Evolutionary conservation across 352 stramenopile genomes (phyloP).

Genomic region (Thraustochytrium sp.): DNA sequence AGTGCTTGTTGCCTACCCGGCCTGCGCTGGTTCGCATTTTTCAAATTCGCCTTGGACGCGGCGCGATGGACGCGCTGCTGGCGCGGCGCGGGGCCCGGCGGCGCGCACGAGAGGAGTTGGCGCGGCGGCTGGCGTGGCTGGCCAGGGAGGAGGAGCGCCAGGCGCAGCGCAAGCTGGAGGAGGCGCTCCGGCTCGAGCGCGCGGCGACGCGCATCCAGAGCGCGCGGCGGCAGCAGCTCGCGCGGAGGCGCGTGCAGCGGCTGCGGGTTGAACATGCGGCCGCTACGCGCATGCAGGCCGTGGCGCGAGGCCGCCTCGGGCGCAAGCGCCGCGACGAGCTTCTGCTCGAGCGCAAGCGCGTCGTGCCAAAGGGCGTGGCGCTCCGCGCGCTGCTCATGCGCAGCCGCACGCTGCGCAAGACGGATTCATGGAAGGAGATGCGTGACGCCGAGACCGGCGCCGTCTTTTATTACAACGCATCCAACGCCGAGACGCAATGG

Average conservation of each 20-base stretch:
- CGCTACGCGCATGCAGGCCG: background rate
- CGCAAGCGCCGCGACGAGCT: background rate
- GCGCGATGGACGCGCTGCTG: conserved; percentile 4
- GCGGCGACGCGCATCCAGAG: background rate
- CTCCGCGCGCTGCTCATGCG: background rate
- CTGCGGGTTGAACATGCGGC: background rate
- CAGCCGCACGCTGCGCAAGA: background rate
- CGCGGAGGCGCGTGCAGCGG: background rate
- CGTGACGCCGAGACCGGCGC: conserved; percentile 17
- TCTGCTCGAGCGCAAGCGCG: background rate
- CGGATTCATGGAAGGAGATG: conserved; percentile 24
- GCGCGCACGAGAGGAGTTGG: background rate
- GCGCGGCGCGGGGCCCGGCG: background rate
- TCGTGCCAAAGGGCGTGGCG: conserved; percentile 4
- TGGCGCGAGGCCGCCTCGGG: background rate
- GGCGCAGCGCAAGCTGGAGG: background rate
- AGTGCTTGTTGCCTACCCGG: too few relatives aligned
- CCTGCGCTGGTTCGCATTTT: too few relatives aligned
- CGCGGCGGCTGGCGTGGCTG: background rate
- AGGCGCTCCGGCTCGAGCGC: background rate
- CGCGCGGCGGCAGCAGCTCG: background rate
- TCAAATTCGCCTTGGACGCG: too few relatives aligned
- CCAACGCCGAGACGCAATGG: conserved; percentile 35
- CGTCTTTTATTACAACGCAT: conserved; percentile 17
- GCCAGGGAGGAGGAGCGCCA: background rate